Evolutionary conservation across 192 early-diverging fungal genomes (phyloP).

Genomic region (Funneliformis mosseae): DNA sequence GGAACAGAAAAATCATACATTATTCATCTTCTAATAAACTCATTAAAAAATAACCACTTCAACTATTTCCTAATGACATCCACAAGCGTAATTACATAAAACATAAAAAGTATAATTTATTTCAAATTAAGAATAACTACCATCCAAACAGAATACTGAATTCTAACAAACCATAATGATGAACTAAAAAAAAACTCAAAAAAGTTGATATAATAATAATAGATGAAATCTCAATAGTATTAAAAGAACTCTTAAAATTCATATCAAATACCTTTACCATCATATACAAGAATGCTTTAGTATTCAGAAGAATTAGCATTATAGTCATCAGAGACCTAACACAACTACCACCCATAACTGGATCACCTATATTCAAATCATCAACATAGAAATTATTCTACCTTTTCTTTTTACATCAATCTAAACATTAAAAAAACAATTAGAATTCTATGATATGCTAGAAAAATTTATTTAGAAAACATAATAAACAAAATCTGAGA

Average conservation of each 20-base stretch:
- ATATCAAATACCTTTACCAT: background rate
- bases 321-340: background rate
- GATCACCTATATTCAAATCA: background rate
- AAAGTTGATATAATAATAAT: too few relatives aligned
- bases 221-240: too few relatives aligned
- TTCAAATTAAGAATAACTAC: background rate
- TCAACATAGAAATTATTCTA: background rate
- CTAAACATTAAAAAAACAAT: background rate
- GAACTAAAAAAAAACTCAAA: too few relatives aligned
- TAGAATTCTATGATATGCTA: background rate
- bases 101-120: background rate
- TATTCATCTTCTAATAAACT: background rate
- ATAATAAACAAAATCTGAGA: background rate
- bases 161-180: too few relatives aligned
- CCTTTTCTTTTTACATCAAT: background rate
- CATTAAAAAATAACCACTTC: background rate
- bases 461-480: background rate
- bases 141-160: too few relatives aligned
- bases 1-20: background rate
- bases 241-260: too few relatives aligned
- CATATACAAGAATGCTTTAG: background rate
- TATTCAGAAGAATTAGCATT: conserved; percentile 3
- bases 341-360: background rate
- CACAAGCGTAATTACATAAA: background rate
- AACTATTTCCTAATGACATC: background rate